phyloP scores from a whole-genome alignment of 768 basidiomycete genomes.

The Lactarius vividus region DNA sequence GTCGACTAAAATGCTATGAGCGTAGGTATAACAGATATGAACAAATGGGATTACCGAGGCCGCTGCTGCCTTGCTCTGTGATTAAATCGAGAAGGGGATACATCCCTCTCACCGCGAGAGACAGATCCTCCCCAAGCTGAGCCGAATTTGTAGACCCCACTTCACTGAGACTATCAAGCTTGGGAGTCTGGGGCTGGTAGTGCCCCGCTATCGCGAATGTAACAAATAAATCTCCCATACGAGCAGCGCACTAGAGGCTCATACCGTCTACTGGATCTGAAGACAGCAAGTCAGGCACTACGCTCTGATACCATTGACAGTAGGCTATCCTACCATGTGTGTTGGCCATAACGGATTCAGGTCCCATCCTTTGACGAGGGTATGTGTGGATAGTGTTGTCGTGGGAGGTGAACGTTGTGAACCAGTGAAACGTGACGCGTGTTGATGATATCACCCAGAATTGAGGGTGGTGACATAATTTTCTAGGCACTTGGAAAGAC shows the following conservation, averaged over 20 bases:
- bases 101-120: background rate
- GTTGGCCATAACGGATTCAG: too few species aligned
- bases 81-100: background rate
- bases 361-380: too few species aligned
- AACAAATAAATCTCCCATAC: background rate
- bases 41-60: background rate
- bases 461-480: too few species aligned
- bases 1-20: background rate
- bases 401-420: too few species aligned
- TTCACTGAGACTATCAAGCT: background rate
- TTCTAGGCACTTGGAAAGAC: too few species aligned
- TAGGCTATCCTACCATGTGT: too few species aligned
- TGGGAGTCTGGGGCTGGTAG: background rate
- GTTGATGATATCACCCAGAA: too few species aligned
- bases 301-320: too few species aligned
- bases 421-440: too few species aligned
- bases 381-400: too few species aligned
- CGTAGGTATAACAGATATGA: background rate
- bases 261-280: too few species aligned
- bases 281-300: too few species aligned
- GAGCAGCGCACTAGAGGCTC: background rate
- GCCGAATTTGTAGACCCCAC: background rate
- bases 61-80: background rate
- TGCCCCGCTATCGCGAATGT: background rate
- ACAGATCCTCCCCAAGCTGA: background rate